Percentiles rank a stretch among this genome's conserved stretches.
Evolutionary conservation across 768 basidiomycete genomes (phyloP).

Genomic region (Suillus placidus): DNA sequence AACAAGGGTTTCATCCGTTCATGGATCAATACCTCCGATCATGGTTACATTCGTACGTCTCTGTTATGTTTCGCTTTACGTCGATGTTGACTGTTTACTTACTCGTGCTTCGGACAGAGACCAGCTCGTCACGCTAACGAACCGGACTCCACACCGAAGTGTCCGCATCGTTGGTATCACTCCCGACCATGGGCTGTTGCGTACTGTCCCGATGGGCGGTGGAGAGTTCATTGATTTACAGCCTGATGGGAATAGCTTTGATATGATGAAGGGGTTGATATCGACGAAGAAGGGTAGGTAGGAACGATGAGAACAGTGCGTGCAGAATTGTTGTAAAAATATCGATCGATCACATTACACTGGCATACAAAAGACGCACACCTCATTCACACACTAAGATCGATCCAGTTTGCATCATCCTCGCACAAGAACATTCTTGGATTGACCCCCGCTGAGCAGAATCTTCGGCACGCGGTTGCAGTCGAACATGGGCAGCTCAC

Average conservation of each 20-base stretch:
- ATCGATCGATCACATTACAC: no score
- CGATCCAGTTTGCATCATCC: no score
- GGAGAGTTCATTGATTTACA: slow-evolving; percentile 81
- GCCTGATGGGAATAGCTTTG: slow-evolving; percentile 97
- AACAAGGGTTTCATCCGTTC: slow-evolving; percentile 78
- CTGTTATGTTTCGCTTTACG: not conserved
- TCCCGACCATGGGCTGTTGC: slow-evolving; percentile 81
- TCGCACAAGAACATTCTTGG: no score
- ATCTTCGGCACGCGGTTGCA: no score
- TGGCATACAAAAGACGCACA: no score
- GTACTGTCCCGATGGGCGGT: slow-evolving; percentile 59
- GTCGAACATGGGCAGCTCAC: no score
- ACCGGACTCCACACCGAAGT: slow-evolving; percentile 62
- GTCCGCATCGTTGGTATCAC: slow-evolving; percentile 89
- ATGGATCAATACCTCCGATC: slow-evolving; percentile 73
- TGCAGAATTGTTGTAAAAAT: no score
- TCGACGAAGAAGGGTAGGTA: not conserved
- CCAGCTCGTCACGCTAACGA: slow-evolving; percentile 81
- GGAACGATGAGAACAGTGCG: not conserved
- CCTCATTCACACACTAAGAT: no score
- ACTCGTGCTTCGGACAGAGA: slow-evolving; percentile 52
- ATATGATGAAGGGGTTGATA: slow-evolving; percentile 74
- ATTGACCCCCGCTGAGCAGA: no score
- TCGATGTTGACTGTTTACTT: not conserved
- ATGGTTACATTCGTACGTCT: slow-evolving; percentile 91